phyloP scores from a whole-genome alignment of 148 eudicot genomes.

The Vaccinium corymbosum region DNA sequence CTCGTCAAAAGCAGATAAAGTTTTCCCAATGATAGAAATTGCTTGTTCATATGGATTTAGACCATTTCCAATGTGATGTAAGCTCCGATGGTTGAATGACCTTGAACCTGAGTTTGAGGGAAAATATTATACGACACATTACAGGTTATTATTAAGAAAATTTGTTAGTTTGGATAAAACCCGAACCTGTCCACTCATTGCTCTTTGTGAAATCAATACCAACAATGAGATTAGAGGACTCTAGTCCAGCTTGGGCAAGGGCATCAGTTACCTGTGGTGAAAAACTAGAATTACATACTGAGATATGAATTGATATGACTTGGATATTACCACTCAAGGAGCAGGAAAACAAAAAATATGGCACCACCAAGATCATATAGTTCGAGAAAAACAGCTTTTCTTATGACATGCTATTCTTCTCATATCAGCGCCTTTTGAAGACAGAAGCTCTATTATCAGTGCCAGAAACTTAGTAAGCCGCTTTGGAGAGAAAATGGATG shows the following conservation, averaged over 20 bases:
- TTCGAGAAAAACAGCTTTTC: not conserved
- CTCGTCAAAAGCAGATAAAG: slow-evolving; percentile 70
- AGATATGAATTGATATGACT: not conserved
- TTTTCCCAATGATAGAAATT: slow-evolving; percentile 81
- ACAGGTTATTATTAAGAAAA: not conserved
- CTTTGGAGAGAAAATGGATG: not conserved
- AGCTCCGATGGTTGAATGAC: slow-evolving; percentile 63
- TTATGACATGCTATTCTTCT: not conserved
- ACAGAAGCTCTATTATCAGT: not conserved
- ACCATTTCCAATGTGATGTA: slow-evolving; percentile 51
- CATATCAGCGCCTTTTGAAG: not conserved
- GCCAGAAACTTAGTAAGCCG: too few relatives aligned
- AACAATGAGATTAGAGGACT: slow-evolving; percentile 80
- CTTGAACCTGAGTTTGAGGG: slow-evolving; percentile 39
- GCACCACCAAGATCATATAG: not conserved
- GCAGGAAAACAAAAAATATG: not conserved
- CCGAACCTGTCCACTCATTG: slow-evolving; percentile 87
- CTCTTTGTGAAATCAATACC: slow-evolving; percentile 90
- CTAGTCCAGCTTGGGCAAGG: slow-evolving; percentile 65
- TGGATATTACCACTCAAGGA: not conserved
- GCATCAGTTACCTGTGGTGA: slow-evolving; percentile 60
- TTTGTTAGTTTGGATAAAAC: not conserved
- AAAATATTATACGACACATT: not conserved
- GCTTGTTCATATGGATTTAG: slow-evolving; percentile 82
- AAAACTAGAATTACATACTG: not conserved